A percentile compares a stretch with the other conserved stretches of the same genome.
Evolutionary conservation across 129 eudicot species (phyloP).

Genomic region (Flaveria brownii): DNA sequence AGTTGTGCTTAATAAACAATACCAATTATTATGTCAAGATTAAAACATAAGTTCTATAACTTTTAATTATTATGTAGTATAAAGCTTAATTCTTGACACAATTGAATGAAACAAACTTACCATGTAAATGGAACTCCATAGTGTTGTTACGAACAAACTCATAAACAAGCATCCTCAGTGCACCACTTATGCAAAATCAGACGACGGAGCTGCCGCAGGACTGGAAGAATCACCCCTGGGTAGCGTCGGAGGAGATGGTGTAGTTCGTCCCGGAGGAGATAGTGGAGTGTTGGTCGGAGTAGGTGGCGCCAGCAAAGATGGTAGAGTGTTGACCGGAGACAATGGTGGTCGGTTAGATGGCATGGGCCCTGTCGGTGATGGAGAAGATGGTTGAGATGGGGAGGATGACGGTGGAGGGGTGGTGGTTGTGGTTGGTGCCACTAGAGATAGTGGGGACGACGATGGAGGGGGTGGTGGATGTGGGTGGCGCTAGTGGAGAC

Average conservation of each 20-base stretch:
- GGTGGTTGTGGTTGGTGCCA: constrained; percentile 21
- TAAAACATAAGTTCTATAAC: neutral
- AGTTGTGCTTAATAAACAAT: too few species aligned
- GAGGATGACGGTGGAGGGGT: constrained; percentile 14
- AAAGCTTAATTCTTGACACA: neutral
- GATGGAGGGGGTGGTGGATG: too few species aligned
- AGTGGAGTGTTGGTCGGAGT: constrained; percentile 29
- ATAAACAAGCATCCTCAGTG: too few species aligned
- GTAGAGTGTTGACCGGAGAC: neutral
- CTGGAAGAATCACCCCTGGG: constrained; percentile 22
- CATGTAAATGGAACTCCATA: constrained; percentile 42
- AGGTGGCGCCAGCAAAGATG: constrained; percentile 28
- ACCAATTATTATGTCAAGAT: neutral
- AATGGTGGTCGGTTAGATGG: constrained; percentile 19
- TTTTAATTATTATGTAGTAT: neutral
- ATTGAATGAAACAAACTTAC: constrained; percentile 25
- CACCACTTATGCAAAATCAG: constrained; percentile 53
- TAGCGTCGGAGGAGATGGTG: constrained; percentile 32
- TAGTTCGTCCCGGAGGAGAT: constrained; percentile 30
- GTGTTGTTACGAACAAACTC: too few species aligned
- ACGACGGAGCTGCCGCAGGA: constrained; percentile 31
- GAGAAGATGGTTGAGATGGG: constrained; percentile 12
- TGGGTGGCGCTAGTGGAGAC: too few species aligned
- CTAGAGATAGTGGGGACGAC: neutral
- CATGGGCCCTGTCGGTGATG: constrained; percentile 7